These are phyloP conservation scores for Pseudocercospora musae DNA, from an alignment of 2,329 filamentous ascomycete species.

Conservation along the genomic window DNA sequence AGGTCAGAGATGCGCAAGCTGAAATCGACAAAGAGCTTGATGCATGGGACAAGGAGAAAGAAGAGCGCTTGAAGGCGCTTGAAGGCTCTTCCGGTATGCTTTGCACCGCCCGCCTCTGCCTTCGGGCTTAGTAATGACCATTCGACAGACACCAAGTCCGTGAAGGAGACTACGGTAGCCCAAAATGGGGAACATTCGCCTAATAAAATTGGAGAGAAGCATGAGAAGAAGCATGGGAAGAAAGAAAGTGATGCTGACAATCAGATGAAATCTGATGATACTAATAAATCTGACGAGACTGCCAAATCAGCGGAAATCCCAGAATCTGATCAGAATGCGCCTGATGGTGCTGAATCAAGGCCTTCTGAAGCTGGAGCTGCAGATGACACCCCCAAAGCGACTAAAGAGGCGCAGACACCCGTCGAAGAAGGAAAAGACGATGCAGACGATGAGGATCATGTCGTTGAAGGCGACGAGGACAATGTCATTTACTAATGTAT, in stretches of 20 bases:
- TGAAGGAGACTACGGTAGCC: background rate
- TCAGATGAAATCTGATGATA: background rate
- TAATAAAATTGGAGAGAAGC: background rate
- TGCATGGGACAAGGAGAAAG: slow-evolving; percentile 53
- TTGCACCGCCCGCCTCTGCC: background rate
- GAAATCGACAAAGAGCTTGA: slow-evolving; percentile 62
- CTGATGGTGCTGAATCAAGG: background rate
- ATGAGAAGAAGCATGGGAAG: background rate
- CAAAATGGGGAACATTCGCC: background rate
- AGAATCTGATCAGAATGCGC: slow-evolving; percentile 5
- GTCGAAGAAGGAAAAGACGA: slow-evolving; percentile 26
- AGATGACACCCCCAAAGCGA: background rate
- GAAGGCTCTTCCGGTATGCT: slow-evolving; percentile 8
- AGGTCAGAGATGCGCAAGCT: slow-evolving; percentile 63
- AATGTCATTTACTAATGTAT: slow-evolving; percentile 76
- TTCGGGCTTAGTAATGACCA: background rate
- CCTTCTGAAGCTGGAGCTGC: background rate
- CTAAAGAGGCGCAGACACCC: slow-evolving; percentile 8
- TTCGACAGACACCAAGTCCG: background rate
- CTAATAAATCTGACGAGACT: slow-evolving; percentile 5
- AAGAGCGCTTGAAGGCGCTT: slow-evolving; percentile 5
- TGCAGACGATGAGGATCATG: slow-evolving; percentile 68
- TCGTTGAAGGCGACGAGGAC: slow-evolving; percentile 83
- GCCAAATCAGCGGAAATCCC: slow-evolving; percentile 8
- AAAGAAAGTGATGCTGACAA: slow-evolving; percentile 8